Evolutionary conservation across 2,329 filamentous ascomycete genomes (phyloP).

Genomic region (Ascochyta clinopodiicola): DNA sequence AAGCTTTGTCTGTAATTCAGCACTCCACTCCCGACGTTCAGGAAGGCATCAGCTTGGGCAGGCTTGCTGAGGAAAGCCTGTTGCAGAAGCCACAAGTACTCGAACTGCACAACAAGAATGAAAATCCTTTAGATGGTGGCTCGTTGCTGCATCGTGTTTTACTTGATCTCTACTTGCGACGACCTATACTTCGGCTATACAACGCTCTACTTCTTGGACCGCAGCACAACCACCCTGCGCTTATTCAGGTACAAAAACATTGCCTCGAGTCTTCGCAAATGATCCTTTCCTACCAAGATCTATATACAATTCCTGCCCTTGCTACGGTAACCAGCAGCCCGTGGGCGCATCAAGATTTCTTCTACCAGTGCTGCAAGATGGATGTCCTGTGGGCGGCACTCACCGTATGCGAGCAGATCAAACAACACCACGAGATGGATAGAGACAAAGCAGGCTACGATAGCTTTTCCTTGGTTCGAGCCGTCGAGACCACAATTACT

Average conservation of each 20-base stretch:
- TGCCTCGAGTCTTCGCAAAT: constrained; percentile 29
- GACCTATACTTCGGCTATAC: constrained; percentile 27
- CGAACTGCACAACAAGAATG: constrained; percentile 8
- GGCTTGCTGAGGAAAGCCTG: constrained; percentile 18
- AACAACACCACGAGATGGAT: not conserved
- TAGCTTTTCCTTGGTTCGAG: constrained; percentile 3
- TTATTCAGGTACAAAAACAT: constrained; percentile 18
- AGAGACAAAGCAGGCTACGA: not conserved
- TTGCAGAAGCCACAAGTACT: constrained; percentile 18
- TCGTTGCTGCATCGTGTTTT: constrained; percentile 24
- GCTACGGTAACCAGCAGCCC: constrained; percentile 1
- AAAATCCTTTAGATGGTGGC: constrained; percentile 7
- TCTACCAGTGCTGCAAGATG: constrained; percentile 36
- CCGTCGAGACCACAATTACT: constrained; percentile 22
- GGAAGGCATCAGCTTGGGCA: constrained; percentile 20
- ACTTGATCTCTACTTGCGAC: constrained; percentile 26
- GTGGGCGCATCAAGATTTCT: constrained; percentile 31
- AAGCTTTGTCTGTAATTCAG: constrained; percentile 26
- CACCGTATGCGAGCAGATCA: constrained; percentile 40
- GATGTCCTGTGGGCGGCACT: constrained; percentile 43
- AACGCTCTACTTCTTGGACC: constrained; percentile 27
- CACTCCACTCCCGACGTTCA: constrained; percentile 15
- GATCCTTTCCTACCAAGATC: constrained; percentile 29
- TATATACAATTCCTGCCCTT: constrained; percentile 17
- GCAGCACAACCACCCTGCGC: constrained; percentile 3